Base-by-base conservation (phyloP, 2,329 filamentous ascomycete genomes). In the Leptographium procerum region DNA sequence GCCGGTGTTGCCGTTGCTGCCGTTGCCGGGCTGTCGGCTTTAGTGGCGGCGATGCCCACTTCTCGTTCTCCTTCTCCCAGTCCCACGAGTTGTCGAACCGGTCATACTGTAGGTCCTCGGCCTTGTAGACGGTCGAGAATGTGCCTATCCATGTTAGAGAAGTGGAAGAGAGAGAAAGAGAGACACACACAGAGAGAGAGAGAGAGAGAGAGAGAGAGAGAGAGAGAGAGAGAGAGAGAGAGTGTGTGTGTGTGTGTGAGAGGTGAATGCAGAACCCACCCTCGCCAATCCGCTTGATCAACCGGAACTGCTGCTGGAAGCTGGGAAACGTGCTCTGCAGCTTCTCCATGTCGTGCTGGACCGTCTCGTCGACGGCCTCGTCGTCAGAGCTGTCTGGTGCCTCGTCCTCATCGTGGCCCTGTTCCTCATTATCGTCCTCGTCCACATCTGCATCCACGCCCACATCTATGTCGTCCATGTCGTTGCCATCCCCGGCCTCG, bases 91-190 rank as follows among this genome's bases (percentile, higher is more conserved):
- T 96, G 62, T 88, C 77, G 71, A 89, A 95, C 60, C 81, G 77
- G 63, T 94, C 83, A 70, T 96, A 96, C 58, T 87, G 79, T 29
- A 97, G 75, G 69, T 99, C 94, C 71, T 97, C 91, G 24, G 95
- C 94, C 72, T 99, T 99, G 79, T 99, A 99, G 14, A 99, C 94
- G 2, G 94, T 97, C 0, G 94, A 97, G 70, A 99, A 99, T 1
- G 94, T 99, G 59, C 94, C 91, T 96, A 64, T 10, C 4, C 19
- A 11, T 24, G 10, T 50, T 50, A 50, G 47, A 16, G 45, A 26
- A 22, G 40, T 8, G 6, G 10, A 19, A 7, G 2, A 22, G 6
- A 9, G 40, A 19, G 19, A 4, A n/a, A 43, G 34, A 36, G 40
- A 16, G 16, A 8, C 16, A 22, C 16, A 43, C 1, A n/a, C 19